Evolutionary conservation across 2,329 filamentous ascomycete species (phyloP).

Genomic region (Davidsoniella virescens): DNA sequence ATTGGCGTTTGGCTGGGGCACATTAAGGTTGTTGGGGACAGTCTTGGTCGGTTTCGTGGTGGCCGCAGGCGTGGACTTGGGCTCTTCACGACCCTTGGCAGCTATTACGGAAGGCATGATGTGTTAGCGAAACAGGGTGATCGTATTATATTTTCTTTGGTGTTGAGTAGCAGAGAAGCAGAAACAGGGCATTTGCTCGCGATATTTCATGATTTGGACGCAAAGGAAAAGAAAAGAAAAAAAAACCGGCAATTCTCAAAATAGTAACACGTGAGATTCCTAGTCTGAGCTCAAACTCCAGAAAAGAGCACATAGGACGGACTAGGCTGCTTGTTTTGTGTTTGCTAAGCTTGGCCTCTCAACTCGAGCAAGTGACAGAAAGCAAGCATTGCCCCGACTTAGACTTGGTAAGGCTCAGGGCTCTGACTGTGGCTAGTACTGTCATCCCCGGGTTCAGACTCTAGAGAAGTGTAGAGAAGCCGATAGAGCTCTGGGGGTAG

Average conservation of each 20-base stretch:
- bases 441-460: too few relatives aligned
- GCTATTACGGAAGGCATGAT: background rate
- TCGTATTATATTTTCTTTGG: too few relatives aligned
- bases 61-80: background rate
- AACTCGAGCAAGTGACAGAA: too few relatives aligned
- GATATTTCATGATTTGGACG: background rate
- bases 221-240: background rate
- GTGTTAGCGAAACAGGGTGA: background rate
- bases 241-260: background rate
- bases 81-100: slow-evolving; percentile 9
- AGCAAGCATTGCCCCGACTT: too few relatives aligned
- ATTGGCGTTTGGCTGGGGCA: background rate
- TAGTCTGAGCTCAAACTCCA: background rate
- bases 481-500: too few relatives aligned
- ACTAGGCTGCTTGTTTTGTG: background rate
- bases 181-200: too few relatives aligned
- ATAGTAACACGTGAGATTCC: background rate
- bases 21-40: background rate
- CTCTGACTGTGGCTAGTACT: too few relatives aligned
- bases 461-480: too few relatives aligned
- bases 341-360: too few relatives aligned
- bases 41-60: background rate
- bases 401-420: too few relatives aligned
- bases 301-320: background rate
- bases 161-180: too few relatives aligned